Percentiles rank a stretch among this genome's conserved stretches.
These are phyloP conservation scores for Pharus latifolius DNA, from an alignment of 176 grass and related monocot genomes.

Conservation along the genomic window DNA sequence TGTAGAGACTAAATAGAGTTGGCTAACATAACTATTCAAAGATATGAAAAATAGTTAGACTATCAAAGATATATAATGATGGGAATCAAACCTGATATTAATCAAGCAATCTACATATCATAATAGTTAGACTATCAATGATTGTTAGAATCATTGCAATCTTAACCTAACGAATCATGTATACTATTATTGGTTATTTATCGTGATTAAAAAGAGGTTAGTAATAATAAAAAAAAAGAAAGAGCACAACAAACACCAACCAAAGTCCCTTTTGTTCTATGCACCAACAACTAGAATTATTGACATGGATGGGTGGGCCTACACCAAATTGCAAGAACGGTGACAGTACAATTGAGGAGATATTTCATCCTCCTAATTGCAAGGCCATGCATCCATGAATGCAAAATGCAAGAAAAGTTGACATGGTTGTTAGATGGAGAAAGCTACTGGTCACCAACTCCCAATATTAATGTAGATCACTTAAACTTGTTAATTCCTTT, in stretches of 20 bases:
- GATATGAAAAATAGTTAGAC: too few species aligned
- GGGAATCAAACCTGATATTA: too few species aligned
- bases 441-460: constrained; percentile 1
- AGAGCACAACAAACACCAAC: background rate
- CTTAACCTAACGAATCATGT: background rate
- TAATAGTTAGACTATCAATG: too few species aligned
- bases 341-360: background rate
- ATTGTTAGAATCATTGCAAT: too few species aligned
- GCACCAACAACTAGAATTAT: constrained; percentile 13
- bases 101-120: too few species aligned
- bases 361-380: background rate
- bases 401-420: background rate
- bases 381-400: background rate
- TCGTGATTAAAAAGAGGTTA: background rate
- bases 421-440: constrained; percentile 15
- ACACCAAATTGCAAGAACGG: background rate
- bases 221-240: background rate
- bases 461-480: background rate
- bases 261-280: background rate
- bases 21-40: too few species aligned
- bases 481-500: background rate
- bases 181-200: background rate
- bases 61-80: too few species aligned
- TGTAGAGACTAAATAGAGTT: too few species aligned
- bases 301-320: background rate